Evolutionary conservation across 768 basidiomycete genomes (phyloP), one percentile per base, ranked within the genome.

Genomic region (Lentinus brumalis): DNA sequence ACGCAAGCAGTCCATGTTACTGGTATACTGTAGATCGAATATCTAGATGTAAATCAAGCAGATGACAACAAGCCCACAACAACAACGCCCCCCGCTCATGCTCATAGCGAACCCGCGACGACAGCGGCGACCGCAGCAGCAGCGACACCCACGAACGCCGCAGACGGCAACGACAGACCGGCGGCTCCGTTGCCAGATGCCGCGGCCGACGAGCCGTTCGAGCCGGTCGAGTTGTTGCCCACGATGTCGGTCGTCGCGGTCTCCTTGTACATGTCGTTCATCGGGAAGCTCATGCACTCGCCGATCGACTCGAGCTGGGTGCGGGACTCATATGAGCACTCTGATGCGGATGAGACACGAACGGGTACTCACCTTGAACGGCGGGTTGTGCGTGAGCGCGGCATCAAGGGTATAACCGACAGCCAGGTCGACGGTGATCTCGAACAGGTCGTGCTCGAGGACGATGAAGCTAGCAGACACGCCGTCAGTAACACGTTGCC

Each of bases 401-500:
- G 86, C 80, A 59, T 91, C 83, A 16, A 97, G 79, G 64, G 92
- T 88, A 77, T 94, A 95, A 26, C 91, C 93, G 59, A 89, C 82
- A 31, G 95, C 95, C 64, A 98, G 85, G 68, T 96, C 92, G 53
- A 96, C 94, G 12, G 92, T 91, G 68, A 92, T 85, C 64, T 87
- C 75, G 65, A 79, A 96, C 40, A 96, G 78, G 73, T 97, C 96
- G 67, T 95, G 93, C 73, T 94, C 82, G 57, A 98, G 79, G 38
- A 96, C 92, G 68, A 96, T 86, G 79, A 98, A 97, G 69, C 94
- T 81, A 67, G 4, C n/a, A 0, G 7, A 38, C 14, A 53, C 4
- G 21, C n/a, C 35, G 29, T 45, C 15, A 15, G 18, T 46, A 26
- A 26, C 21, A 26, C 21, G 21, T 26, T 2, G 21, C 21, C 21